phyloP scores from a whole-genome alignment of 2,329 filamentous ascomycete species.

The Blumeriella jaapii region DNA sequence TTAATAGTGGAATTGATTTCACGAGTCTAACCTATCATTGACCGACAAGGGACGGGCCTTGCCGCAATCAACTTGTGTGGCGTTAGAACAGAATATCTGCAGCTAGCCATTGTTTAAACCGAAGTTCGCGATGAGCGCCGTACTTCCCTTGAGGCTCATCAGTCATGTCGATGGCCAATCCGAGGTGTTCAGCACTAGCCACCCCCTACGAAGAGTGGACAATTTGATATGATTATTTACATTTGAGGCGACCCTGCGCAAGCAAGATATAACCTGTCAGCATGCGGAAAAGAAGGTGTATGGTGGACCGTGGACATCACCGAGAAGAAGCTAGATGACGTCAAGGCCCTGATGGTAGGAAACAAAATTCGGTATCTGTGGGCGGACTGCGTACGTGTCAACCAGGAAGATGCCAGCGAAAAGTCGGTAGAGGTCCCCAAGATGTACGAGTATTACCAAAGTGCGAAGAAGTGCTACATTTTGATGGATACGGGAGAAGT shows the following conservation, averaged over 20 bases:
- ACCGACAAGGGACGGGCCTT: no score
- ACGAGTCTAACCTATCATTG: no score
- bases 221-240: conserved; percentile 12
- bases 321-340: conserved; percentile 10
- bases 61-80: no score
- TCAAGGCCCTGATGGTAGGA: conserved; percentile 11
- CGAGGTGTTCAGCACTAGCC: conserved; percentile 5
- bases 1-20: no score
- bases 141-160: conserved; percentile 24
- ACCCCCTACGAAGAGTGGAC: background rate
- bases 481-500: conserved; percentile 26
- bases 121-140: background rate
- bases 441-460: conserved; percentile 16
- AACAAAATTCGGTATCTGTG: conserved; percentile 13
- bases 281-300: conserved; percentile 10
- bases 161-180: conserved; percentile 10
- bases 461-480: conserved; percentile 19
- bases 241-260: conserved; percentile 6
- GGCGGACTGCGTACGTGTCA: conserved; percentile 21
- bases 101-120: no score
- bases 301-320: conserved; percentile 7
- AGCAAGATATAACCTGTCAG: conserved; percentile 2
- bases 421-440: conserved; percentile 5
- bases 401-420: conserved; percentile 15
- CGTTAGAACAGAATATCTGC: no score